These are phyloP conservation scores for Herpetomonas samuelpessoai DNA, from an alignment of 208 protist species.

Conservation along the genomic window DNA sequence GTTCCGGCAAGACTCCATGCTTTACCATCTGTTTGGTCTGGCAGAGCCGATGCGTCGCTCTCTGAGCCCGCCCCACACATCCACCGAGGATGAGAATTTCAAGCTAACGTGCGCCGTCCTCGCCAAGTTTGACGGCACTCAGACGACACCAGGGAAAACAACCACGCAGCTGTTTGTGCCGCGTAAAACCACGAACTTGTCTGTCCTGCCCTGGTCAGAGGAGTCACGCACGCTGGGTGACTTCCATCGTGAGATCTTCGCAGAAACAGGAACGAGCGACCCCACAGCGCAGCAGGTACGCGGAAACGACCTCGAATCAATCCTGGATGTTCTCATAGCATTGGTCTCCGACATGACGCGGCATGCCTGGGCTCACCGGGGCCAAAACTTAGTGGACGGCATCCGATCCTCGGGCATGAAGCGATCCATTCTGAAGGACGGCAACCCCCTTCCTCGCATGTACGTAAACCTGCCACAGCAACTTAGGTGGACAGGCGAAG, in stretches of 20 bases:
- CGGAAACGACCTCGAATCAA: too few relatives aligned
- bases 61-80: slow-evolving; percentile 13
- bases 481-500: slow-evolving; percentile 3
- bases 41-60: slow-evolving; percentile 20
- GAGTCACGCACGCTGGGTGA: slow-evolving; percentile 4
- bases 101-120: slow-evolving; percentile 33
- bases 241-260: background rate
- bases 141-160: background rate
- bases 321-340: too few relatives aligned
- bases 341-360: too few relatives aligned
- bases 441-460: slow-evolving; percentile 6
- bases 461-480: slow-evolving; percentile 10
- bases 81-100: slow-evolving; percentile 8
- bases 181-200: slow-evolving; percentile 13
- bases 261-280: background rate
- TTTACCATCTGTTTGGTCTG: slow-evolving; percentile 55
- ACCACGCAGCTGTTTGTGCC: slow-evolving; percentile 25
- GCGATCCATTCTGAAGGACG: background rate
- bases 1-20: slow-evolving; percentile 39
- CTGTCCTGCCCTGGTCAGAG: slow-evolving; percentile 25
- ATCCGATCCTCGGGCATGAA: background rate
- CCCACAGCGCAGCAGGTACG: too few relatives aligned
- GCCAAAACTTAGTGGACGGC: too few relatives aligned
- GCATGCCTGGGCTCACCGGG: too few relatives aligned
- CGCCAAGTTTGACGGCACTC: slow-evolving; percentile 9